These are phyloP conservation scores for Aphelidium insulamus DNA, from an alignment of 371 early-diverging fungal genomes.

Conservation along the genomic window DNA sequence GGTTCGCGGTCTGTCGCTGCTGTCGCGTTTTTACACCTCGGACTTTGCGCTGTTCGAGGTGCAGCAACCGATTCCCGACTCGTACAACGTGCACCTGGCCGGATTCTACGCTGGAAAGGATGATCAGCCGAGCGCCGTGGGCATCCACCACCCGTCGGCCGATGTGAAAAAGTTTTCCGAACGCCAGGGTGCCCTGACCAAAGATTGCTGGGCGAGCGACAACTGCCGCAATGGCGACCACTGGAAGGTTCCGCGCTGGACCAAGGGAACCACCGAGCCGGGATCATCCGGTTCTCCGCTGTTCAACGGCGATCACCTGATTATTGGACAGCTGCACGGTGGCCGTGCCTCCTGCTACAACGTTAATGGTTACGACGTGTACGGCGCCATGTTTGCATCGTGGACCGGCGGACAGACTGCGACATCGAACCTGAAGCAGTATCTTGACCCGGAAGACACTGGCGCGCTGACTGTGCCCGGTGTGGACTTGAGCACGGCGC, in stretches of 20 bases:
- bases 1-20: slow-evolving; percentile 13
- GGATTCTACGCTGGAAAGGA: slow-evolving; percentile 14
- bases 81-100: slow-evolving; percentile 16
- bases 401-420: too few relatives aligned
- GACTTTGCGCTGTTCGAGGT: slow-evolving; percentile 23
- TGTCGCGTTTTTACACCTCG: too few relatives aligned
- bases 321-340: slow-evolving; percentile 26
- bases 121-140: slow-evolving; percentile 8
- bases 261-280: slow-evolving; percentile 22
- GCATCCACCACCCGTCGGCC: slow-evolving; percentile 24
- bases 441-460: too few relatives aligned
- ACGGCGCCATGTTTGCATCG: too few relatives aligned
- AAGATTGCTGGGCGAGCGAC: slow-evolving; percentile 17
- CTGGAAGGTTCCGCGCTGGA: too few relatives aligned
- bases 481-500: too few relatives aligned
- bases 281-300: slow-evolving; percentile 25
- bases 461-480: too few relatives aligned
- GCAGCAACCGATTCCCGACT: slow-evolving; percentile 19
- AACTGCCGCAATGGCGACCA: slow-evolving; percentile 3
- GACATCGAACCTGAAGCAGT: too few relatives aligned
- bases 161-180: slow-evolving; percentile 23
- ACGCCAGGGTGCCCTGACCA: slow-evolving; percentile 7
- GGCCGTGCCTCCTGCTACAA: slow-evolving; percentile 19
- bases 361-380: slow-evolving; percentile 19
- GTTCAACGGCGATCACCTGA: slow-evolving; percentile 16